Evolutionary conservation across 805 yeast genomes (phyloP).

Genomic region (Vanderwaltozyma verrucispora): DNA sequence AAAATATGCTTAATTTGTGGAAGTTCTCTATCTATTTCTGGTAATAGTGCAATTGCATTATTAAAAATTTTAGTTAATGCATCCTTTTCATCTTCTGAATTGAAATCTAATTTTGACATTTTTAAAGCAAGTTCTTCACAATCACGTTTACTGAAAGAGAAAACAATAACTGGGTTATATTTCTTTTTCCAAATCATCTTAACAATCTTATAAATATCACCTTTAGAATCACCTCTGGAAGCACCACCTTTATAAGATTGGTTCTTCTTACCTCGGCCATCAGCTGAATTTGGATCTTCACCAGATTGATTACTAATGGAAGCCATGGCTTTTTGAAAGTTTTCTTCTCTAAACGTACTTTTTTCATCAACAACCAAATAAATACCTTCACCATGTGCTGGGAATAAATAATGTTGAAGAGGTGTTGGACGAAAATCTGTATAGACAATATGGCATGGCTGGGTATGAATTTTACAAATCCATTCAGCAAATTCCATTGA

Average conservation of each 20-base stretch:
- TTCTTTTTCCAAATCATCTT: slow-evolving; percentile 96
- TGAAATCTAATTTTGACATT: slow-evolving; percentile 92
- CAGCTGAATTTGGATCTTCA: slow-evolving; percentile 64
- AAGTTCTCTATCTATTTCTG: slow-evolving; percentile 82
- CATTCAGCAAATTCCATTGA: slow-evolving; percentile 98
- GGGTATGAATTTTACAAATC: slow-evolving; percentile 90
- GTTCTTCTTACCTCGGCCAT: slow-evolving; percentile 58
- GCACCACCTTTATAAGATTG: slow-evolving; percentile 79
- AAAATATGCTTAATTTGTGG: slow-evolving; percentile 91
- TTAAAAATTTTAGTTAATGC: slow-evolving; percentile 82
- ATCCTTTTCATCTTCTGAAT: slow-evolving; percentile 86
- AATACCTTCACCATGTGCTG: slow-evolving; percentile 98
- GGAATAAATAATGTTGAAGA: slow-evolving; percentile 91
- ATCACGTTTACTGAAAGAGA: slow-evolving; percentile 95
- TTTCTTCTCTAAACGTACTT: slow-evolving; percentile 91
- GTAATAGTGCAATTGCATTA: slow-evolving; percentile 79
- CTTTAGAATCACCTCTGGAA: slow-evolving; percentile 48
- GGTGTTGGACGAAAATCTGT: slow-evolving; percentile 99
- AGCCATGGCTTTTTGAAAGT: slow-evolving; percentile 97
- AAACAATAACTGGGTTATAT: slow-evolving; percentile 96
- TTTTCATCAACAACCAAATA: slow-evolving; percentile 97
- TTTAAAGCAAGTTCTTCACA: slow-evolving; percentile 91
- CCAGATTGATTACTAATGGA: slow-evolving; percentile 74
- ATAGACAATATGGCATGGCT: slow-evolving; percentile 97
- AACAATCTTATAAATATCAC: slow-evolving; percentile 92